A percentile compares a stretch with the other conserved stretches of the same genome.
Conservation (phyloP, 2,329 filamentous ascomycete genomes). For the Aaosphaeria pasadenensis region DNA sequence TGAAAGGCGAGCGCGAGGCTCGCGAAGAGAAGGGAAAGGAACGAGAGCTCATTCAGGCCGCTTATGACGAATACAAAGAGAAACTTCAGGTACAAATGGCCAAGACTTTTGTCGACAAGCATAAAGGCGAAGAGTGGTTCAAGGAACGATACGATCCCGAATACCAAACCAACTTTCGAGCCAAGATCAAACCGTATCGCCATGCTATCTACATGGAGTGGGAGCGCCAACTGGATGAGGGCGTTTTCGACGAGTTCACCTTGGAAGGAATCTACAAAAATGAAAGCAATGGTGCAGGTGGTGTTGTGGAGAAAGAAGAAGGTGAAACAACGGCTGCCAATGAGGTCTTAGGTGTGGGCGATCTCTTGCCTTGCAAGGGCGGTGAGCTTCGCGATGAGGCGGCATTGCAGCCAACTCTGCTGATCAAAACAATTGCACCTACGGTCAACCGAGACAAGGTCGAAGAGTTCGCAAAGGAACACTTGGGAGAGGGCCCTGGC, state of each 20-base stretch:
- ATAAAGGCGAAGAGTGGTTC: slow-evolving; percentile 98
- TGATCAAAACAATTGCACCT: slow-evolving; percentile 97
- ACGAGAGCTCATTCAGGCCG: slow-evolving; percentile 71
- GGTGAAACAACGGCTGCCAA: slow-evolving; percentile 89
- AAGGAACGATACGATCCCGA: slow-evolving; percentile 89
- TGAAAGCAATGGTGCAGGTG: slow-evolving; percentile 83
- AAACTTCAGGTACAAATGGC: slow-evolving; percentile 73
- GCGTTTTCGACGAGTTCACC: slow-evolving; percentile 90
- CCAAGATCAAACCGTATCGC: slow-evolving; percentile 76
- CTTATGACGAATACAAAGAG: slow-evolving; percentile 65
- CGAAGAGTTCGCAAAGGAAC: slow-evolving; percentile 90
- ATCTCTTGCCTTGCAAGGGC: slow-evolving; percentile 78
- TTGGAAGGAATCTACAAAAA: slow-evolving; percentile 91
- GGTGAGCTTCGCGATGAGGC: slow-evolving; percentile 88
- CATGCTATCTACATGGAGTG: slow-evolving; percentile 78
- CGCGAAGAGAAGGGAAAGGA: slow-evolving; percentile 77
- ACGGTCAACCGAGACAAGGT: slow-evolving; percentile 92
- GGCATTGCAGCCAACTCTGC: slow-evolving; percentile 81
- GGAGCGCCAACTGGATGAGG: slow-evolving; percentile 81
- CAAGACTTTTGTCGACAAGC: slow-evolving; percentile 81
- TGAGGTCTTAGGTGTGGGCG: slow-evolving; percentile 88
- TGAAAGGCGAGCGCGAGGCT: slow-evolving; percentile 62
- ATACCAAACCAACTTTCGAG: slow-evolving; percentile 70
- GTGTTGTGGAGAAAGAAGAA: slow-evolving; percentile 88
- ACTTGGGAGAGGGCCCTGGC: slow-evolving; percentile 84